Percentiles rank a stretch among this genome's conserved stretches.
These are phyloP conservation scores for Heritiera fomes DNA, from an alignment of 345 rosid genomes.

Conservation along the genomic window DNA sequence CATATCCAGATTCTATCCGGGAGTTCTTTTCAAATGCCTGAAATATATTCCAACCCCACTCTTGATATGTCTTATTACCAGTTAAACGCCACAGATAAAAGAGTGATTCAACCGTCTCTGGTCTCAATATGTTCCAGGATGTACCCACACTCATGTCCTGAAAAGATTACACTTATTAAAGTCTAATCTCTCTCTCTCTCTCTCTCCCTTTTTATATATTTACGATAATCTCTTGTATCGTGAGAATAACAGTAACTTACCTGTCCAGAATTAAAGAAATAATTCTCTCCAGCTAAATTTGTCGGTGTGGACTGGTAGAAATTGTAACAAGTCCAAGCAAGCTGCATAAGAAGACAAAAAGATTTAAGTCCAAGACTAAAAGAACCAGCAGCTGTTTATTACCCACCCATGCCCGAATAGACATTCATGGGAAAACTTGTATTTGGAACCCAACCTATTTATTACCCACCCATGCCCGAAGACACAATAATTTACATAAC, in stretches of 20 bases:
- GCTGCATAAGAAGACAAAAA: constrained; percentile 45
- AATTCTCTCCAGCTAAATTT: constrained; percentile 95
- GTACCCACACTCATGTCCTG: constrained; percentile 99
- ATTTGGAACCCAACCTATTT: neutral
- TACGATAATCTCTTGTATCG: neutral
- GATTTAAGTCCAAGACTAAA: neutral
- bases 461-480: neutral
- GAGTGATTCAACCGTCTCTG: constrained; percentile 95
- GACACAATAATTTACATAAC: neutral
- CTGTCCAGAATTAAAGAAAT: constrained; percentile 75
- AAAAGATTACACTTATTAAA: neutral
- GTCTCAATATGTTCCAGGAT: constrained; percentile 94
- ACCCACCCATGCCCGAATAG: too few relatives aligned
- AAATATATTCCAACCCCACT: constrained; percentile 99
- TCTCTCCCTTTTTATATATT: neutral
- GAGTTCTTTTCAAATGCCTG: constrained; percentile 96
- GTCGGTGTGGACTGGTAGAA: constrained; percentile 93
- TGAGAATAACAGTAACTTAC: constrained; percentile 31
- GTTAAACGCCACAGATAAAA: constrained; percentile 95
- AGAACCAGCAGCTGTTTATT: neutral
- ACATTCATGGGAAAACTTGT: neutral
- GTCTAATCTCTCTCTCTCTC: too few relatives aligned
- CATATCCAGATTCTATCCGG: constrained; percentile 83
- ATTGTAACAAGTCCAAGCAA: constrained; percentile 98
- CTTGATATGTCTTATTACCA: constrained; percentile 90